Evolutionary conservation across 305 asterid species (phyloP).

Genomic region (Nicotiana rustica): DNA sequence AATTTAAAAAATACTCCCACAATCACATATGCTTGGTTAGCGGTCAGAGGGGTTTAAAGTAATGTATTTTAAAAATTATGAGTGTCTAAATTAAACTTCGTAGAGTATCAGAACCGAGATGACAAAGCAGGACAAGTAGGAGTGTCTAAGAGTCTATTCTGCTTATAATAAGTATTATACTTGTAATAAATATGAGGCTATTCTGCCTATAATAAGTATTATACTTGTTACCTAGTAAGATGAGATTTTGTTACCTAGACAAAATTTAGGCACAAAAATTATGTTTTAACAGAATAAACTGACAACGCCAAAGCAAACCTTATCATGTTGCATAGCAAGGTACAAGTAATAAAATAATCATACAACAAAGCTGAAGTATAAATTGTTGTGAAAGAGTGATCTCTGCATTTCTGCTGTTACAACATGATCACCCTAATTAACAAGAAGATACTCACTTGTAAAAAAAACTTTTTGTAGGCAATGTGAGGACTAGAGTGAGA

Average conservation of each 20-base stretch:
- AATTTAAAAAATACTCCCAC: no score
- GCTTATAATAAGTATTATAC: no score
- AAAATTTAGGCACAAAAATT: background rate
- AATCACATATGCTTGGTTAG: no score
- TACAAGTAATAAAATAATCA: background rate
- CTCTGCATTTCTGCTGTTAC: background rate
- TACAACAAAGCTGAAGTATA: background rate
- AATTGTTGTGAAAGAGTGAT: background rate
- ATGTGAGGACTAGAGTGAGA: background rate
- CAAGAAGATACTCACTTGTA: background rate
- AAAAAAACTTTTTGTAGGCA: background rate
- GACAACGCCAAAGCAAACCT: background rate
- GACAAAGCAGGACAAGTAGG: no score
- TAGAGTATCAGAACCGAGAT: no score
- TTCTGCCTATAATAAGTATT: background rate
- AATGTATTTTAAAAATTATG: no score
- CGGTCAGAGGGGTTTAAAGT: no score
- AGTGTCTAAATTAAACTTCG: no score
- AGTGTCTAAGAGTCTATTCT: no score
- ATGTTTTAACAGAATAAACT: background rate
- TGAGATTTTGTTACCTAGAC: background rate
- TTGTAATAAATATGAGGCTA: no score
- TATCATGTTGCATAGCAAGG: background rate
- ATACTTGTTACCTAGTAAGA: no score
- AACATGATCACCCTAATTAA: background rate